Base-by-base conservation (phyloP, 2,329 filamentous ascomycete genomes). In the Kalaharituber pfeilii region DNA sequence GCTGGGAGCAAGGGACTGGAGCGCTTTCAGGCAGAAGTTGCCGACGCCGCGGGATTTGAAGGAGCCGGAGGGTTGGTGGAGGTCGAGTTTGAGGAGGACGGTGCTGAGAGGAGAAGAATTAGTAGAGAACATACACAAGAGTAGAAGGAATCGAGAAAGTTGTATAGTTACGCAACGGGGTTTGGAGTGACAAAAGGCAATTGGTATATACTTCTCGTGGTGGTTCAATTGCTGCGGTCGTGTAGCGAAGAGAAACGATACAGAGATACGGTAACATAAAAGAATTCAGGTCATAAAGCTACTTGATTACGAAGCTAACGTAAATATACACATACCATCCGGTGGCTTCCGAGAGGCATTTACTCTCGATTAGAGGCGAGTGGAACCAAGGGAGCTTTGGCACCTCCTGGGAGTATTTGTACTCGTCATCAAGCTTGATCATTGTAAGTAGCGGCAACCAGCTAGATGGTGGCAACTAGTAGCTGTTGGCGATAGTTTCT, bases 11-110 rank as follows among this genome's bases (percentile, higher is more conserved):
- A 15, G 1, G 68, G 66, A 54, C 66, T 64, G 26, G 54, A 69
- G 62, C 55, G 73, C 66, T 61, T 72, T 71, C 52, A 80, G 73
- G 66, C 86, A 80, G 65, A 84, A 75, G 67, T 84, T 77, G 50
- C 84, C 84, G 57, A 89, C 78, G 27, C 82, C 84, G 53, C 79
- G 76, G 49, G 84, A 88, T 68, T 93, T 91, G 78, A 93, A 94
- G 36, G 84, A 88, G 59, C 84, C 84, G 22, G 82, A 83, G 3
- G 86, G 86, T 65, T 94, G 86, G 53, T 87, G 76, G 66, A 84
- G 85, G 63, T 93, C 86, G 58, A 91, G 77, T 68, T 93, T 93
- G 64, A 93, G 79, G 67, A 84, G 85, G 67, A 93, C 78, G 70
- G 83, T 81, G 71, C 84, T 75, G 57, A 25, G 47, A 28, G 18